Conservation (phyloP, 2,329 filamentous ascomycete species). For the Penicillium concentricum region DNA sequence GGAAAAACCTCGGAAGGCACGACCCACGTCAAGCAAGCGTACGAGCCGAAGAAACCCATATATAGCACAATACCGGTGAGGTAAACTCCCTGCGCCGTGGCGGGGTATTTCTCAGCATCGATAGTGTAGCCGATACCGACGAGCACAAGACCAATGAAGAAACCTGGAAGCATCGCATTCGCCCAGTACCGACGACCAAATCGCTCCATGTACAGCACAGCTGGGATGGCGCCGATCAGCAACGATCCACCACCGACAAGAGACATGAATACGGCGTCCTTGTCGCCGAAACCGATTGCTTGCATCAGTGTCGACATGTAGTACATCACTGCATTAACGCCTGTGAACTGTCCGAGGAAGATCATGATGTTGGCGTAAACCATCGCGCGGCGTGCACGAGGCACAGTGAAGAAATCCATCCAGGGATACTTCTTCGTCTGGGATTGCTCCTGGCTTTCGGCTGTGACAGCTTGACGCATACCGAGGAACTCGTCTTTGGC, state of each 20-base stretch:
- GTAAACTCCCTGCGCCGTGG: slow-evolving; percentile 59
- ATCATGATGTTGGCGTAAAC: slow-evolving; percentile 71
- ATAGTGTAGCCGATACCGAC: slow-evolving; percentile 66
- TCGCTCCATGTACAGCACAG: slow-evolving; percentile 68
- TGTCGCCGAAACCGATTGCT: slow-evolving; percentile 64
- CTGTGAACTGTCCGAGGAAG: slow-evolving; percentile 67
- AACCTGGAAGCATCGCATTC: slow-evolving; percentile 68
- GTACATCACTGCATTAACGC: slow-evolving; percentile 70
- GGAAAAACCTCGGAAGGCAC: slow-evolving; percentile 69
- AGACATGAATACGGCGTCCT: slow-evolving; percentile 66
- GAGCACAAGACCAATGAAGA: slow-evolving; percentile 67
- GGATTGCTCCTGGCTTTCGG: slow-evolving; percentile 55
- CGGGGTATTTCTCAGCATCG: slow-evolving; percentile 45
- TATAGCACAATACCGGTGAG: slow-evolving; percentile 61
- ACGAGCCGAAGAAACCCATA: slow-evolving; percentile 67
- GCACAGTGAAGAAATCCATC: slow-evolving; percentile 72
- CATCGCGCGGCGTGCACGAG: slow-evolving; percentile 64
- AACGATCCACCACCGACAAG: slow-evolving; percentile 68
- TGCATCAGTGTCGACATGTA: slow-evolving; percentile 69
- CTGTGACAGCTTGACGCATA: slow-evolving; percentile 65
- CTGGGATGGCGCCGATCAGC: slow-evolving; percentile 66
- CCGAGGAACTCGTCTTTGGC: slow-evolving; percentile 68
- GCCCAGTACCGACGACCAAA: slow-evolving; percentile 75
- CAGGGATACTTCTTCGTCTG: slow-evolving; percentile 62
- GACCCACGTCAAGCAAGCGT: slow-evolving; percentile 65